These are phyloP conservation scores for Xylaria sp. DNA, from an alignment of 2,329 filamentous ascomycete species.

Conservation along the genomic window DNA sequence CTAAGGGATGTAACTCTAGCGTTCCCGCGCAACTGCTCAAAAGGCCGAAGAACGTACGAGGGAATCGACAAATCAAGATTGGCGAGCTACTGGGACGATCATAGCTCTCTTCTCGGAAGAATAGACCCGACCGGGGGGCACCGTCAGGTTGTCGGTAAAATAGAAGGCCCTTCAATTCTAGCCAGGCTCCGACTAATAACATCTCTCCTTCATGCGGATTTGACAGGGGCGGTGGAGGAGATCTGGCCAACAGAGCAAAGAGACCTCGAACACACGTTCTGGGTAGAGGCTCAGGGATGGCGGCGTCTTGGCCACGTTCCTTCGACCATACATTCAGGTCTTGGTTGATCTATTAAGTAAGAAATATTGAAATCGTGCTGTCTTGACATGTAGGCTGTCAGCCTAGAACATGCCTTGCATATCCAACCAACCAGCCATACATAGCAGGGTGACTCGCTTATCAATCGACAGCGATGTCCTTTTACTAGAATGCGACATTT, in stretches of 20 bases:
- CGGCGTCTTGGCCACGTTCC: slow-evolving; percentile 6
- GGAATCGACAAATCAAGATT: slow-evolving; percentile 25
- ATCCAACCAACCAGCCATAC: slow-evolving; percentile 1
- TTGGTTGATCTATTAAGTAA: slow-evolving; percentile 25
- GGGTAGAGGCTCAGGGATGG: background rate
- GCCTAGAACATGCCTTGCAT: slow-evolving; percentile 32
- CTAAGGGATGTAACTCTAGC: slow-evolving; percentile 28
- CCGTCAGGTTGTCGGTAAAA: slow-evolving; percentile 42
- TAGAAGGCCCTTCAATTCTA: slow-evolving; percentile 37
- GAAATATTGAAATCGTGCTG: slow-evolving; percentile 22
- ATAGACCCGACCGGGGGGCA: slow-evolving; percentile 33
- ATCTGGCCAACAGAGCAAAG: slow-evolving; percentile 18
- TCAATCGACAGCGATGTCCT: background rate
- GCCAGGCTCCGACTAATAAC: slow-evolving; percentile 39
- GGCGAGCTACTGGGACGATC: slow-evolving; percentile 29
- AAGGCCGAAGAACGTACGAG: slow-evolving; percentile 28
- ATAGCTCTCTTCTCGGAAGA: slow-evolving; percentile 38
- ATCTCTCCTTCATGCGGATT: slow-evolving; percentile 37
- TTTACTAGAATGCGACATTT: slow-evolving; percentile 10
- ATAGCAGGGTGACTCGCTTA: slow-evolving; percentile 10
- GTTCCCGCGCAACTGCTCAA: slow-evolving; percentile 25
- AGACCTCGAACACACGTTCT: slow-evolving; percentile 17
- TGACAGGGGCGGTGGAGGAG: slow-evolving; percentile 7
- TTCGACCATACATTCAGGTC: slow-evolving; percentile 11
- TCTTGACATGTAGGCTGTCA: slow-evolving; percentile 6